Conservation (phyloP, 2,329 filamentous ascomycete genomes). For the Trichophaea hybrida region DNA sequence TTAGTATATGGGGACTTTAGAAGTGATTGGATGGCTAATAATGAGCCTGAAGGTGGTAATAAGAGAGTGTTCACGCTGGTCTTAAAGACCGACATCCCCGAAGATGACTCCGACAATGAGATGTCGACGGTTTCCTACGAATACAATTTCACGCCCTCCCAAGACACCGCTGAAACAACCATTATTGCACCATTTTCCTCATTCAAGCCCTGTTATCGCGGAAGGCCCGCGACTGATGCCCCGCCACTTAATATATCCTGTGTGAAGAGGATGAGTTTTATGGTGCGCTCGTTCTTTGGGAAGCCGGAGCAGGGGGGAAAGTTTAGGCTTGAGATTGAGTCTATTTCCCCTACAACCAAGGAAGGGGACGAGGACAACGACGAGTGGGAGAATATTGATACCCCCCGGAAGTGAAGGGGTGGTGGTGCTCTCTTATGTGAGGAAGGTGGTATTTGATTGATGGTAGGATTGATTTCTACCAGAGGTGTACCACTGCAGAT, state of each 20-base stretch:
- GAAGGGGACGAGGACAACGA: background rate
- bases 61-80: constrained; percentile 56
- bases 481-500: too few relatives aligned
- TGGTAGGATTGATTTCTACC: too few relatives aligned
- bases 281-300: constrained; percentile 4
- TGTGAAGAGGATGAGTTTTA: background rate
- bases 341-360: background rate
- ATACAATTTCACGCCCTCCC: background rate
- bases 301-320: background rate
- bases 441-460: too few relatives aligned
- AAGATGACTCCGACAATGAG: constrained; percentile 40
- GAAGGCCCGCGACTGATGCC: background rate
- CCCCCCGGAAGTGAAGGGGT: too few relatives aligned
- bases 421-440: too few relatives aligned
- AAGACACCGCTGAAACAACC: background rate
- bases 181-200: background rate
- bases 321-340: background rate
- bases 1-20: background rate
- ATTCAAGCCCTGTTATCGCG: background rate
- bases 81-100: constrained; percentile 54
- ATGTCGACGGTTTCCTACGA: constrained; percentile 39
- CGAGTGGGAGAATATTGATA: background rate
- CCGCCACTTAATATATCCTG: background rate
- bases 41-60: constrained; percentile 31
- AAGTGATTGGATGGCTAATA: background rate